These are phyloP conservation scores for Xylariaceae sp. DNA, from an alignment of 2,329 filamentous ascomycete species.

Conservation along the genomic window DNA sequence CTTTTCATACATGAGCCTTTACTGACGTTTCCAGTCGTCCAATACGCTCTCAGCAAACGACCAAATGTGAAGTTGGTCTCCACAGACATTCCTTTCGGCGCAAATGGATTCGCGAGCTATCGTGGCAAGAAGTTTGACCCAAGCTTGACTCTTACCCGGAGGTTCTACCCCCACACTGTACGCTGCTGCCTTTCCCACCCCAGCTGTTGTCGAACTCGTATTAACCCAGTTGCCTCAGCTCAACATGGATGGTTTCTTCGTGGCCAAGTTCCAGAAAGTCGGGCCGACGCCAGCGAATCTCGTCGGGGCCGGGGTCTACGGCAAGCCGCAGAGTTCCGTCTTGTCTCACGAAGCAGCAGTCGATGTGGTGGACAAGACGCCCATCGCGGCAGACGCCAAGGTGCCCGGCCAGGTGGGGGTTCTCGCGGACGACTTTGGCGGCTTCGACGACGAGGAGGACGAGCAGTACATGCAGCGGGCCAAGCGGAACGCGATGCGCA, in stretches of 20 bases:
- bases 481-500: slow-evolving; percentile 65
- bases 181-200: neutral
- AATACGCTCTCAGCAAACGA: slow-evolving; percentile 84
- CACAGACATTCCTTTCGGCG: slow-evolving; percentile 82
- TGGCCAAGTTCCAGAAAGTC: slow-evolving; percentile 93
- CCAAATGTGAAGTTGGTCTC: slow-evolving; percentile 93
- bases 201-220: neutral
- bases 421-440: slow-evolving; percentile 54
- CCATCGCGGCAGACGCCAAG: slow-evolving; percentile 44
- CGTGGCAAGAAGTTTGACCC: slow-evolving; percentile 88
- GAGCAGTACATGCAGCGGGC: slow-evolving; percentile 63
- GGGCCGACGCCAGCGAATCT: slow-evolving; percentile 63
- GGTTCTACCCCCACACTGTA: slow-evolving; percentile 75
- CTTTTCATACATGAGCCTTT: slow-evolving; percentile 18
- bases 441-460: slow-evolving; percentile 69
- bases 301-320: slow-evolving; percentile 24
- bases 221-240: slow-evolving; percentile 35
- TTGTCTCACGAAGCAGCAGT: no score
- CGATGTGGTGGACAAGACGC: slow-evolving; percentile 61
- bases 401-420: slow-evolving; percentile 31
- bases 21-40: slow-evolving; percentile 53
- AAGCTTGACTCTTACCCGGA: slow-evolving; percentile 70
- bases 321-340: slow-evolving; percentile 29
- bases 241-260: slow-evolving; percentile 98
- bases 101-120: slow-evolving; percentile 84